phyloP scores from a whole-genome alignment of 208 protist genomes.

The Plasmodiophora brassicae region DNA sequence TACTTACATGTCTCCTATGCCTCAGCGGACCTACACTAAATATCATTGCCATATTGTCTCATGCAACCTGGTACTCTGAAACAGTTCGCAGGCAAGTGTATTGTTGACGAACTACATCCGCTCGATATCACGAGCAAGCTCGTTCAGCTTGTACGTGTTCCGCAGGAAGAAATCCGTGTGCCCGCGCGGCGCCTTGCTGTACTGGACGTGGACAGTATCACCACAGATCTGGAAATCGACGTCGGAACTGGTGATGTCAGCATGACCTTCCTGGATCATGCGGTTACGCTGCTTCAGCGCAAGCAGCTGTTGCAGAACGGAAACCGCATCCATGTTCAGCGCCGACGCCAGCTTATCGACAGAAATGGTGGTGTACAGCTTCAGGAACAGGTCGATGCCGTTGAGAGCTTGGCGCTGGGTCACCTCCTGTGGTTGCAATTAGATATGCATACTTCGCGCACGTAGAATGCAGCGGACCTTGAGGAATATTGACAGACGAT shows the following conservation, averaged over 20 bases:
- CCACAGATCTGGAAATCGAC: background rate
- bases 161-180: background rate
- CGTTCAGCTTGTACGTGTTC: background rate
- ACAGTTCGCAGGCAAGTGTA: too few relatives aligned
- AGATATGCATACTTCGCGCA: background rate
- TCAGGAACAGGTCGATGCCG: constrained; percentile 5
- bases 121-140: background rate
- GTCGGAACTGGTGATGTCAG: background rate
- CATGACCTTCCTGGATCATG: too few relatives aligned
- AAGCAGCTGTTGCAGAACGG: background rate
- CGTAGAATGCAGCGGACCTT: too few relatives aligned
- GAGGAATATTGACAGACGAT: too few relatives aligned
- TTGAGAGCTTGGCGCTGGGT: background rate
- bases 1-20: too few relatives aligned
- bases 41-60: too few relatives aligned
- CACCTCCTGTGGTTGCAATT: background rate
- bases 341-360: background rate
- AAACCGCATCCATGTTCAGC: background rate
- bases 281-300: background rate
- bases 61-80: too few relatives aligned
- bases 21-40: too few relatives aligned
- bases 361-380: constrained; percentile 23
- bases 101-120: too few relatives aligned
- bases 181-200: background rate
- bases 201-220: background rate